A percentile compares a stretch with the other conserved stretches of the same genome.
Conservation (phyloP, 495 filamentous ascomycete species). For the Neurospora sp. region DNA sequence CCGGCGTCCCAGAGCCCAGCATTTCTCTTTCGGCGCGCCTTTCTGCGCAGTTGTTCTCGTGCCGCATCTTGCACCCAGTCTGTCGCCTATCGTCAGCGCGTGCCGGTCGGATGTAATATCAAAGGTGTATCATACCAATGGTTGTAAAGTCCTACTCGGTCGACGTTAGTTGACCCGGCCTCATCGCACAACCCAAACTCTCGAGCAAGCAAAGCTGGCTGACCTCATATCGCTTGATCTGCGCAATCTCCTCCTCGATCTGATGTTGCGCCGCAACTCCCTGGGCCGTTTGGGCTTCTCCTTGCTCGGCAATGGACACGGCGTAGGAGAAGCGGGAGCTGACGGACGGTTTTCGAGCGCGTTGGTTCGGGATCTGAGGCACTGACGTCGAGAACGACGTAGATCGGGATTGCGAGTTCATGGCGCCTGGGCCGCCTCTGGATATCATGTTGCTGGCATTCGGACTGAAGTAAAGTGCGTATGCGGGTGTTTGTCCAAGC, state of each 20-base stretch:
- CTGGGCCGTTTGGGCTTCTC: constrained; percentile 36
- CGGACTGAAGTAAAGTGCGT: background rate
- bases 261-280: constrained; percentile 41
- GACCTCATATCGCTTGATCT: constrained; percentile 95
- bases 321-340: constrained; percentile 62
- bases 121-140: constrained; percentile 46
- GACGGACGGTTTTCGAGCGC: constrained; percentile 48
- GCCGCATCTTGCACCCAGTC: constrained; percentile 99
- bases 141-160: constrained; percentile 64
- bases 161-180: background rate
- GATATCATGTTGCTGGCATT: constrained; percentile 15
- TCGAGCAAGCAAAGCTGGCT: background rate
- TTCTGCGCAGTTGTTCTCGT: constrained; percentile 74
- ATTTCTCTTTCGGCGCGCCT: constrained; percentile 60
- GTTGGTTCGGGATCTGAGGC: constrained; percentile 27
- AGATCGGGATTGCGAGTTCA: constrained; percentile 30
- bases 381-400: constrained; percentile 38
- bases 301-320: constrained; percentile 53
- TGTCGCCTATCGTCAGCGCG: constrained; percentile 11
- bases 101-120: background rate
- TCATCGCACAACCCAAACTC: background rate
- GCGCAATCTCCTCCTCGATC: constrained; percentile 88
- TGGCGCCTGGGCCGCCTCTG: constrained; percentile 19
- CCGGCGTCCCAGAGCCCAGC: constrained; percentile 69
- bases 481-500: background rate